Conservation (phyloP, 2,329 filamentous ascomycete genomes). For the Nothopassalora personata region DNA sequence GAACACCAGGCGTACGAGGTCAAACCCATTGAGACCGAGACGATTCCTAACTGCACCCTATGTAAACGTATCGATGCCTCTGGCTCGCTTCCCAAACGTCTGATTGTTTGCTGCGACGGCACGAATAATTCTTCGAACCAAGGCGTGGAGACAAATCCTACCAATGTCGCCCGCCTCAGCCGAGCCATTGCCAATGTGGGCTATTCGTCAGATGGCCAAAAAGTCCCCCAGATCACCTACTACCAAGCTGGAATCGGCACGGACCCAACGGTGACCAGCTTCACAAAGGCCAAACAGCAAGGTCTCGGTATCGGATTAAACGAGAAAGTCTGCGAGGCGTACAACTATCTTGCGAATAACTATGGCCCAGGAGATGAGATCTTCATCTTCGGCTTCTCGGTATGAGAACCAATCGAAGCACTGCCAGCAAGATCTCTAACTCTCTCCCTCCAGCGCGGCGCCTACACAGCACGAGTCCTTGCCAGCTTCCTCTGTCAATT, state of each 20-base stretch:
- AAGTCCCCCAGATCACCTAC: slow-evolving; percentile 27
- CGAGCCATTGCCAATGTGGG: slow-evolving; percentile 24
- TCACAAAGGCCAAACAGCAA: slow-evolving; percentile 15
- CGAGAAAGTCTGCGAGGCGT: slow-evolving; percentile 12
- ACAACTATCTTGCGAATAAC: slow-evolving; percentile 25
- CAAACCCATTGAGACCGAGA: background rate
- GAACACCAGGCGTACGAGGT: background rate
- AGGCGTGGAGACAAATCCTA: slow-evolving; percentile 21
- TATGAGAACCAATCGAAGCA: background rate
- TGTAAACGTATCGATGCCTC: background rate
- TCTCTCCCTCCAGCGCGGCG: slow-evolving; percentile 16
- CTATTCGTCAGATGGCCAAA: slow-evolving; percentile 16
- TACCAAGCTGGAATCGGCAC: slow-evolving; percentile 29
- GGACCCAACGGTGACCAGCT: slow-evolving; percentile 13
- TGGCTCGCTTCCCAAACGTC: slow-evolving; percentile 17
- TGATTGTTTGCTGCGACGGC: slow-evolving; percentile 25
- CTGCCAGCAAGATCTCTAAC: background rate
- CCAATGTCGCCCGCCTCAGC: slow-evolving; percentile 25
- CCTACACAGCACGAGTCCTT: slow-evolving; percentile 28
- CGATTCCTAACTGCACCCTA: background rate
- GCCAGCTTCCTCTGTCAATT: slow-evolving; percentile 22
- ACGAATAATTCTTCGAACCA: slow-evolving; percentile 21
- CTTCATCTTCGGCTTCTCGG: slow-evolving; percentile 28
- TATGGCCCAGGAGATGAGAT: slow-evolving; percentile 24
- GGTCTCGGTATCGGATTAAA: slow-evolving; percentile 16